Base-by-base conservation (phyloP, 2,329 filamentous ascomycete species). In the Amylocarpus encephaloides region DNA sequence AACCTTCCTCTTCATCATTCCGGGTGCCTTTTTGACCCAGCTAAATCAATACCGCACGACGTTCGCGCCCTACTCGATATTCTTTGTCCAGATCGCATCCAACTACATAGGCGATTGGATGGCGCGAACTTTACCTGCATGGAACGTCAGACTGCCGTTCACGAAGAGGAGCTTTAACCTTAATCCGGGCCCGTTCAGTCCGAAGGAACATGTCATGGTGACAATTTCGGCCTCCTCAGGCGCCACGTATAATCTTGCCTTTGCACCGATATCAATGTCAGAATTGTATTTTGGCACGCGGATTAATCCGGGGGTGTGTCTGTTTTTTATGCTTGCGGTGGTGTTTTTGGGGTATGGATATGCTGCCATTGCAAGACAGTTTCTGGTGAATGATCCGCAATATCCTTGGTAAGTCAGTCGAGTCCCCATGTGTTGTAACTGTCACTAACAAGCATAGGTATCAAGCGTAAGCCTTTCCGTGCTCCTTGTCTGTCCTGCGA, bases 261-360 rank as follows among this genome's bases (percentile, higher is more conserved):
- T 74, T 56, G 67, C 71, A 5, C 73, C 76, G 1, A 75, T 82
- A 36, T 73, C 73, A 1, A 71, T 82, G 50, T 72, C 77, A 1
- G 75, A 80, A 60, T 66, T 82, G 3, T 82, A 77, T 66, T 82
- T 80, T 60, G 71, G 72, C 38, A 67, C 73, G 42, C 67, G 62
- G 26, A 70, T 83, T 43, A 68, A 80, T 43, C 71, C 76, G 0
- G 75, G 71, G 0, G 74, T 79, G 6, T 74, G 73, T 1, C 72
- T 80, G 30, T 77, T 79, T 61, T 82, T 82, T 66, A 82, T 82
- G 78, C 72, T 73, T 68, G 69, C 73, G 0, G 78, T 78, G 32
- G 76, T 79, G 0, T 79, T 74, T 67, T 75, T 73, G 0, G 78
- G 79, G 10, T 82, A 82, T 55, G 75, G 75, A 0, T 80, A 78